Base-by-base conservation (phyloP, 2,329 filamentous ascomycete genomes). In the Leptographium flavum region DNA sequence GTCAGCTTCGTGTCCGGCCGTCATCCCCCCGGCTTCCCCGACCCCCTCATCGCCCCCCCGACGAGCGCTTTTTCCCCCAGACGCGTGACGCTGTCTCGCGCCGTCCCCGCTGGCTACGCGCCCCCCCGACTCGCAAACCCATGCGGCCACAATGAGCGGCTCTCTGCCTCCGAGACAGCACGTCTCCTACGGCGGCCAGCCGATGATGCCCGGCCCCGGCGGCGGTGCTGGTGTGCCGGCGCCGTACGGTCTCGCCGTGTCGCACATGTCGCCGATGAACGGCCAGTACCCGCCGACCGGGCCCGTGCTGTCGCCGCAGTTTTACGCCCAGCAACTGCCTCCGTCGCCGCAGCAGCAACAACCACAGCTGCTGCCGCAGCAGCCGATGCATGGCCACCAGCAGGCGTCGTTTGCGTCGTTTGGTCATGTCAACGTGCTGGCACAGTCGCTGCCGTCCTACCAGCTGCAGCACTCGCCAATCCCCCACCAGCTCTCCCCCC, bases 121-220 rank as follows among this genome's bases (percentile, higher is more conserved):
- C n/a, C 30, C 31, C 40, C 22, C 17, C 28, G 15, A 11, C 21
- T 15, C 15, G 5, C n/a, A 15, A 17, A 45, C 46, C 49, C 47
- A 55, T 57, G 60, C 53, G 52, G 63, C 67, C 60, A 63, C 57
- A 54, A 62, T 57, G 56, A 58, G 58, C 52, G 60, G 58, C 56
- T 58, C 57, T 51, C 57, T 64, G 59, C 63, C 63, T 55, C 57
- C 62, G 50, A 62, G 62, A 54, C 62, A 51, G 48, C 47, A 62
- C 57, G 57, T 56, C 51, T 66, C 57, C 54, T 56, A 59, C 50
- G 61, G 57, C 56, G 63, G 66, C 53, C 58, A 66, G 53, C 58
- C 55, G 50, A 55, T 49, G 46, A 44, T 50, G 17, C 37, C 47
- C 32, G 45, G 47, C 19, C 14, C 46, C 2, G 21, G 35, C 3